These are phyloP conservation scores for Puccinia hordei DNA, from an alignment of 1,284 basidiomycete genomes.

Conservation along the genomic window DNA sequence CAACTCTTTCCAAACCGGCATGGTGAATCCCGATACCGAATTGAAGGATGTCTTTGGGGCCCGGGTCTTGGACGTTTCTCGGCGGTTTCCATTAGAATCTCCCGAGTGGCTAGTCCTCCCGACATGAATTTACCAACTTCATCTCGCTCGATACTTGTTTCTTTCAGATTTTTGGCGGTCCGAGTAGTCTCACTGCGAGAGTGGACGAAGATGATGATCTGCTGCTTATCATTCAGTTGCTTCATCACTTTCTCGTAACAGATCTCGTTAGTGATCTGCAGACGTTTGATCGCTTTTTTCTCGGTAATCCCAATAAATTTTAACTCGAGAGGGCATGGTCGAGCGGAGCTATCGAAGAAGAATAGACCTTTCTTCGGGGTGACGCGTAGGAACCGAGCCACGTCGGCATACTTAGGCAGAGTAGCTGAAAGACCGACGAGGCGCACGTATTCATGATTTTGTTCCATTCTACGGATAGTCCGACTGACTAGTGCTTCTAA, in stretches of 20 bases:
- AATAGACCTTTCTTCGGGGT: slow-evolving; percentile 89
- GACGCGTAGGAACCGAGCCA: slow-evolving; percentile 96
- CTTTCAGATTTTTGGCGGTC: slow-evolving; percentile 90
- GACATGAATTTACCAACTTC: slow-evolving; percentile 93
- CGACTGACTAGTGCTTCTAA: slow-evolving; percentile 88
- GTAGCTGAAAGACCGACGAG: slow-evolving; percentile 95
- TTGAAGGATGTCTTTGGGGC: slow-evolving; percentile 84
- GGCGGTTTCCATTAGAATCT: slow-evolving; percentile 82
- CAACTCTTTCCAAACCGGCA: slow-evolving; percentile 95
- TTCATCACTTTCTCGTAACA: slow-evolving; percentile 89
- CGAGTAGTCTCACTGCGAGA: slow-evolving; percentile 98
- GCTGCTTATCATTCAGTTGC: slow-evolving; percentile 64
- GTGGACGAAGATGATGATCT: slow-evolving; percentile 93
- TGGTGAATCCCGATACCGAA: slow-evolving; percentile 99
- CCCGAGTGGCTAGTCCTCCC: slow-evolving; percentile 81
- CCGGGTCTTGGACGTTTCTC: slow-evolving; percentile 79
- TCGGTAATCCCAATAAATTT: slow-evolving; percentile 98
- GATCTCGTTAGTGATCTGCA: slow-evolving; percentile 98
- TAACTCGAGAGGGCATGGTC: slow-evolving; percentile 92
- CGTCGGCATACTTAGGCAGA: slow-evolving; percentile 95
- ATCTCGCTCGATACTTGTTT: slow-evolving; percentile 94
- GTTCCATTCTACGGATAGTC: slow-evolving; percentile 92
- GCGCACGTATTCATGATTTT: slow-evolving; percentile 86
- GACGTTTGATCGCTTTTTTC: slow-evolving; percentile 98
- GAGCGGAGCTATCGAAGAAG: slow-evolving; percentile 91